Evolutionary conservation across 139 green algal species (phyloP).

Genomic region (Chlorella vulgaris): DNA sequence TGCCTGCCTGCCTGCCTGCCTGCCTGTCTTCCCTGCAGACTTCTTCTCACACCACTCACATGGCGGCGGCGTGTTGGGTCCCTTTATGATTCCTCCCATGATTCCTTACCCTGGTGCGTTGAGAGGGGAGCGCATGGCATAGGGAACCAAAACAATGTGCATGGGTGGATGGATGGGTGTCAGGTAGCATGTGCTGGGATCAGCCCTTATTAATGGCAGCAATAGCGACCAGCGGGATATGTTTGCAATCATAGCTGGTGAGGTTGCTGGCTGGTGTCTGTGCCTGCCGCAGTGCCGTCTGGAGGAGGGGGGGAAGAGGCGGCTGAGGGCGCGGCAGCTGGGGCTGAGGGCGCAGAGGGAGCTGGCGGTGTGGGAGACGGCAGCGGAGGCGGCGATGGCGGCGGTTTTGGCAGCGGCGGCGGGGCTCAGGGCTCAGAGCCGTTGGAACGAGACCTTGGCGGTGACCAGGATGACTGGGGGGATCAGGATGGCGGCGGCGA

Average conservation of each 20-base stretch:
- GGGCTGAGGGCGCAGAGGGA: background rate
- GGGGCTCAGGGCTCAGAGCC: background rate
- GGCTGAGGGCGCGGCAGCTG: background rate
- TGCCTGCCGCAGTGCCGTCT: constrained; percentile 5
- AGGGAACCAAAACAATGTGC: background rate
- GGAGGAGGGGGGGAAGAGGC: constrained; percentile 20
- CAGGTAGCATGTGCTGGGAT: too few relatives aligned
- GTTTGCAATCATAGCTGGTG: background rate
- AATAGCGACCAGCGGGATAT: too few relatives aligned
- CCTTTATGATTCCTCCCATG: constrained; percentile 35
- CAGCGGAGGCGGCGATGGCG: background rate
- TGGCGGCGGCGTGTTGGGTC: constrained; percentile 41
- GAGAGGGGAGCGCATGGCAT: background rate
- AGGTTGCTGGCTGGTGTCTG: background rate
- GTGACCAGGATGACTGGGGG: constrained; percentile 28
- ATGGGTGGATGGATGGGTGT: background rate
- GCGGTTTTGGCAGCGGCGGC: background rate
- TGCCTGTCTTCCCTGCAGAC: constrained; percentile 16
- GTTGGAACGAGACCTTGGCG: constrained; percentile 37
- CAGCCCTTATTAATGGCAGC: too few relatives aligned
- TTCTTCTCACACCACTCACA: constrained; percentile 70
- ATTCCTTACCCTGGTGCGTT: constrained; percentile 34
- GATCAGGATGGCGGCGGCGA: background rate
- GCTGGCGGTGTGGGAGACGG: background rate
- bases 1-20: too few relatives aligned